These are phyloP conservation scores for Paramyrothecium sp. DNA, from an alignment of 2,329 filamentous ascomycete genomes.

Conservation along the genomic window DNA sequence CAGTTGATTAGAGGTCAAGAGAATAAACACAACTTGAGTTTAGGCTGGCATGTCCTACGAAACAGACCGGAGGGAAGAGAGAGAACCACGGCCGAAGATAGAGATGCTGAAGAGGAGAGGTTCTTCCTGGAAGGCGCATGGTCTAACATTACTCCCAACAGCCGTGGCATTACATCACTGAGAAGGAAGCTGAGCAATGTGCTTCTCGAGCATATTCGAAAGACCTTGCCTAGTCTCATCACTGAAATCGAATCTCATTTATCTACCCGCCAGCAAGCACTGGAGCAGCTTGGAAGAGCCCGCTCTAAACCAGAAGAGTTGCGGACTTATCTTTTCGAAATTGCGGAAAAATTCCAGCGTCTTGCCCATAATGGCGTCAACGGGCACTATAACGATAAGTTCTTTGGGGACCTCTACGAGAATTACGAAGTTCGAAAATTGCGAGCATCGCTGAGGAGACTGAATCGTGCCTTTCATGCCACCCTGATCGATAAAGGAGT, in stretches of 20 bases:
- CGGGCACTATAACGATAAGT: conserved; percentile 29
- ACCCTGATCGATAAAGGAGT: conserved; percentile 22
- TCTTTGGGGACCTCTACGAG: conserved; percentile 28
- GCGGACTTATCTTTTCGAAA: conserved; percentile 29
- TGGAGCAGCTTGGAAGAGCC: conserved; percentile 15
- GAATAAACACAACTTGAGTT: conserved; percentile 26
- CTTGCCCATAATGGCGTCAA: conserved; percentile 24
- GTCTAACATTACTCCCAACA: conserved; percentile 22
- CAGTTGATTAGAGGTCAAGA: conserved; percentile 30
- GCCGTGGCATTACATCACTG: conserved; percentile 28
- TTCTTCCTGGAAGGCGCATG: conserved; percentile 30
- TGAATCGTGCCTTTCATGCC: conserved; percentile 26
- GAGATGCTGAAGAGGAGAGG: conserved; percentile 26
- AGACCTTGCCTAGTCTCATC: conserved; percentile 22
- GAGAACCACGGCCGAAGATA: conserved; percentile 19
- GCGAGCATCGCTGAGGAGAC: conserved; percentile 25
- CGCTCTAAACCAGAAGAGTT: conserved; percentile 20
- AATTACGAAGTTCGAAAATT: conserved; percentile 20
- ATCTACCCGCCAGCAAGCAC: conserved; percentile 12
- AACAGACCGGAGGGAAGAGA: conserved; percentile 36
- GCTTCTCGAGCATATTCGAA: conserved; percentile 24
- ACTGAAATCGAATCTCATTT: conserved; percentile 23
- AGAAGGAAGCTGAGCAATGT: conserved; percentile 31
- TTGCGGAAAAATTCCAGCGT: conserved; percentile 33
- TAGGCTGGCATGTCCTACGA: conserved; percentile 54